These are phyloP conservation scores for Phialemoniopsis sp. DNA, from an alignment of 2,329 filamentous ascomycete genomes.

Conservation along the genomic window DNA sequence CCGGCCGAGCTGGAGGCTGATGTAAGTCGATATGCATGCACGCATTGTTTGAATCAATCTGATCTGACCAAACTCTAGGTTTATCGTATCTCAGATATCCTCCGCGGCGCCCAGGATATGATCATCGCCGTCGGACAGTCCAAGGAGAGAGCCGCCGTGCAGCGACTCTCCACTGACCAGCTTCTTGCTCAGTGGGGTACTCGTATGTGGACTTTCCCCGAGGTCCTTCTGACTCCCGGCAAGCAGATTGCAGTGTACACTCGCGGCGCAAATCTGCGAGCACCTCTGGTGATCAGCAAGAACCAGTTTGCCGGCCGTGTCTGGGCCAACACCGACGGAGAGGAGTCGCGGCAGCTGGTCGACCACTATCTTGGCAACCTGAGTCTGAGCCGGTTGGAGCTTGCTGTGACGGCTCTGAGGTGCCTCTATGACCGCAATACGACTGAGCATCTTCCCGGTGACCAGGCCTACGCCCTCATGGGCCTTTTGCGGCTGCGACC, in stretches of 20 bases:
- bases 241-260: slow-evolving; percentile 16
- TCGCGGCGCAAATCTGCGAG: slow-evolving; percentile 14
- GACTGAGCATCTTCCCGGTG: slow-evolving; percentile 17
- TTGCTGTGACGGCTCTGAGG: slow-evolving; percentile 20
- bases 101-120: slow-evolving; percentile 13
- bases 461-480: slow-evolving; percentile 30
- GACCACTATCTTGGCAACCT: slow-evolving; percentile 27
- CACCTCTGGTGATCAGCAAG: slow-evolving; percentile 18
- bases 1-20: slow-evolving; percentile 1
- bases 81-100: slow-evolving; percentile 16
- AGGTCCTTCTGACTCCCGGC: slow-evolving; percentile 17
- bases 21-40: background rate
- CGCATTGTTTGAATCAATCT: too few relatives aligned
- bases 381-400: slow-evolving; percentile 24
- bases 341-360: slow-evolving; percentile 21
- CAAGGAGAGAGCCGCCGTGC: slow-evolving; percentile 3
- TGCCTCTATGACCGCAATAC: slow-evolving; percentile 23
- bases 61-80: slow-evolving; percentile 3
- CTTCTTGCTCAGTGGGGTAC: slow-evolving; percentile 16
- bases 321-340: slow-evolving; percentile 18
- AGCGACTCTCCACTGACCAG: slow-evolving; percentile 1
- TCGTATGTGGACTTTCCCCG: slow-evolving; percentile 23
- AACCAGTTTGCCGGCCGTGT: slow-evolving; percentile 23
- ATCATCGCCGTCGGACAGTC: slow-evolving; percentile 6
- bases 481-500: slow-evolving; percentile 26